phyloP scores from a whole-genome alignment of 2,329 filamentous ascomycete genomes.

The Sporothrix schenckii region DNA sequence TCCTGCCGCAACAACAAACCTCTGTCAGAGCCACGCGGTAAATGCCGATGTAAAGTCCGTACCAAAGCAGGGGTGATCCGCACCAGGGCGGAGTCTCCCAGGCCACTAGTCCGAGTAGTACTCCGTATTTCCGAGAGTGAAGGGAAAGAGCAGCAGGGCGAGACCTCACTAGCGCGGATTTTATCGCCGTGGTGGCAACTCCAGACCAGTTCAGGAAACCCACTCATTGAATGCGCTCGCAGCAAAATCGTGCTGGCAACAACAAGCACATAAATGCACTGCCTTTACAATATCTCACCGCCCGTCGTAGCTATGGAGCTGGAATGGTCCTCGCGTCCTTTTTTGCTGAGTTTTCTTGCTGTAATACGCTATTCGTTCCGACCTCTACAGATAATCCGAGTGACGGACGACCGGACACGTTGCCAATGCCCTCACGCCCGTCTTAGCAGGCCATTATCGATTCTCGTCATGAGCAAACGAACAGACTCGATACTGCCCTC shows the following conservation, averaged over 20 bases:
- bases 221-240: not conserved
- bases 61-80: not conserved
- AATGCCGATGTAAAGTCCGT: slow-evolving; percentile 26
- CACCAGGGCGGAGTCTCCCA: slow-evolving; percentile 13
- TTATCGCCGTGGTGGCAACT: slow-evolving; percentile 20
- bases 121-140: slow-evolving; percentile 17
- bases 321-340: not conserved
- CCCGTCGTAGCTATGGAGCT: not conserved
- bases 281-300: not conserved
- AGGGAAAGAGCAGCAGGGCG: slow-evolving; percentile 8
- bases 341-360: not conserved
- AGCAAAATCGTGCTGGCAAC: not conserved
- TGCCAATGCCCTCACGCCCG: not conserved
- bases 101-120: not conserved
- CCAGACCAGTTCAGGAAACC: not conserved
- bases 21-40: slow-evolving; percentile 15
- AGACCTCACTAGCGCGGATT: slow-evolving; percentile 12
- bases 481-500: not conserved
- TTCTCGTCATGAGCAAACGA: not conserved
- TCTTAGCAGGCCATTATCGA: not conserved
- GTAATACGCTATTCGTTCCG: not conserved
- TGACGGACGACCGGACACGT: not conserved
- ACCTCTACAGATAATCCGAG: not conserved
- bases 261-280: not conserved
- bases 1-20: slow-evolving; percentile 1